phyloP scores from a whole-genome alignment of 192 early-diverging fungal genomes.

The Gryganskiella cystojenkinii region DNA sequence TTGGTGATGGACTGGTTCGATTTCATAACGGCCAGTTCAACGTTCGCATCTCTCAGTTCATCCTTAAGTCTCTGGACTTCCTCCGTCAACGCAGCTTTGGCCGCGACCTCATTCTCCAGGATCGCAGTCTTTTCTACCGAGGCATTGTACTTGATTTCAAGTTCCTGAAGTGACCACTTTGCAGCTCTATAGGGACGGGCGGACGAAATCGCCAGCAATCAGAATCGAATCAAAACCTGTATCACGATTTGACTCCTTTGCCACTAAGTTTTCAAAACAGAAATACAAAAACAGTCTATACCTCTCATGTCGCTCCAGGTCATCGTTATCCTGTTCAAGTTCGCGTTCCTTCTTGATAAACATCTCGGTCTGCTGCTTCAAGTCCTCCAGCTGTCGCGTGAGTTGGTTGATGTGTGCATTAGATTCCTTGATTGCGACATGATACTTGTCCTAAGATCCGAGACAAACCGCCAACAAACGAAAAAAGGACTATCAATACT shows the following conservation, averaged over 20 bases:
- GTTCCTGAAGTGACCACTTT: conserved; percentile 71
- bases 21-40: conserved; percentile 64
- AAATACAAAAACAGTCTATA: conserved; percentile 15
- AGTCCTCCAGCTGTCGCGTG: conserved; percentile 78
- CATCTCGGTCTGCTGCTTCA: conserved; percentile 73
- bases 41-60: conserved; percentile 70
- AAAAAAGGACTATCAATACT: conserved; percentile 2
- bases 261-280: neutral
- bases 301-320: conserved; percentile 76
- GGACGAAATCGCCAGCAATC: conserved; percentile 7
- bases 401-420: conserved; percentile 73
- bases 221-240: neutral
- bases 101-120: conserved; percentile 72
- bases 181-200: conserved; percentile 62
- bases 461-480: neutral
- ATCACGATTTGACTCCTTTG: too few species aligned
- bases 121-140: conserved; percentile 76
- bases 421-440: conserved; percentile 70
- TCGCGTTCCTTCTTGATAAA: conserved; percentile 79
- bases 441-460: conserved; percentile 66
- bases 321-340: conserved; percentile 83
- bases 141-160: conserved; percentile 77
- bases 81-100: conserved; percentile 73
- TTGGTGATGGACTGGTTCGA: conserved; percentile 49
- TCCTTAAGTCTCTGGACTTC: conserved; percentile 84